Base-by-base conservation (phyloP, 73 alveolate species). In the Paramecium sexaurelia region DNA sequence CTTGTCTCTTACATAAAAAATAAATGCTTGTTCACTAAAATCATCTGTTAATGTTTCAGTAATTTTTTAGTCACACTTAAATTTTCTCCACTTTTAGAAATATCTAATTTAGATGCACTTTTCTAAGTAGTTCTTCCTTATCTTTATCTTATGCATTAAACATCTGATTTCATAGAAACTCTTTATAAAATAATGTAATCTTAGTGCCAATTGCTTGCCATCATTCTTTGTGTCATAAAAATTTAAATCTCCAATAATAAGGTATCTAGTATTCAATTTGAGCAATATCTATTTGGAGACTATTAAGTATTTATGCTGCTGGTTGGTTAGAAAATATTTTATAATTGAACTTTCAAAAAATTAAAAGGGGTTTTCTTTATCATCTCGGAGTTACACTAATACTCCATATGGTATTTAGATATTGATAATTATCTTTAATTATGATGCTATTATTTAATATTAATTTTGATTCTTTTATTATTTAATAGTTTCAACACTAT, bases 91-190 rank as follows among this genome's bases (percentile, higher is more conserved):
- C 90, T 78, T 33, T 78, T 78, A n/a, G 19, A 78, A 22, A 78
- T 78, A 45, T 78, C 90, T 73, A 73, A n/a, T 73, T 73, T 73
- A 39, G 90, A 78, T 5, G 90, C 90, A 40, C 90, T 78, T 40
- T 78, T 78, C 41, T 78, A 78, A 13, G 75, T 55, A 78, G n/a
- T n/a, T n/a, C 90, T 73, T 35, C 66, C 57, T 27, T 32, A n/a
- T 78, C 66, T 20, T 33, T 36, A 36, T 33, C 83, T 32, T 61
- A 37, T 2, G 35, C 13, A 22, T 19, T 5, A 3, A 32, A 20
- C 3, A 73, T 73, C 87, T 33, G 8, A 33, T 36, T 73, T 27
- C 57, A 6, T 36, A 73, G 19, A 27, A 27, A 39, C 35, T 73
- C 87, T 39, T 33, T 73, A 32, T 73, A 73, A 33, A 33, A 19